phyloP scores from a whole-genome alignment of 1,139 yeast genomes.

The Magnusiomyces sp. region DNA sequence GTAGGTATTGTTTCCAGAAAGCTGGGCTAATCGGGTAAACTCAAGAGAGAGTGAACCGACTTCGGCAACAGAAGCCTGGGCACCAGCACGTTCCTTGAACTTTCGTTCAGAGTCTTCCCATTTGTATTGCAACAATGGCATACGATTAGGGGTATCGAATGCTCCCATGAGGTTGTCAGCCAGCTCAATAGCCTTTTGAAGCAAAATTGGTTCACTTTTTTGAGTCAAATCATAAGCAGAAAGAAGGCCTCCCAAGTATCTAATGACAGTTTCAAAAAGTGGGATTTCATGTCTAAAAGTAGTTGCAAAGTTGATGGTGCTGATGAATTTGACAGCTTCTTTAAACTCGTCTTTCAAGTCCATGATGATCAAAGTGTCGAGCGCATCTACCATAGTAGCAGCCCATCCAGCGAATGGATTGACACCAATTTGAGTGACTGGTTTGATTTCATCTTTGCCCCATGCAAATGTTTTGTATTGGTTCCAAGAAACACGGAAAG shows the following conservation, averaged over 20 bases:
- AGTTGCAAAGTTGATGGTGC: conserved; percentile 44
- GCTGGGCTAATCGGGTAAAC: conserved; percentile 55
- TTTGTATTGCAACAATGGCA: conserved; percentile 59
- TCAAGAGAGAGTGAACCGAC: conserved; percentile 63
- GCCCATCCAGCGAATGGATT: conserved; percentile 44
- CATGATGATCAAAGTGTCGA: conserved; percentile 63
- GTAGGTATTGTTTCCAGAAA: conserved; percentile 51
- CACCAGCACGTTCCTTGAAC: conserved; percentile 25
- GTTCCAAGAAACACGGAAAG: conserved; percentile 51
- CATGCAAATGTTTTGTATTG: conserved; percentile 52
- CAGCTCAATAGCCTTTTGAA: conserved; percentile 51
- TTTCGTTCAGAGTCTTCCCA: conserved; percentile 40
- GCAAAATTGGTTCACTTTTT: conserved; percentile 40
- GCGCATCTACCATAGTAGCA: conserved; percentile 52
- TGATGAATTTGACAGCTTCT: conserved; percentile 45
- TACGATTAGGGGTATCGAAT: conserved; percentile 58
- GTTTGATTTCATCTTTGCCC: conserved; percentile 57
- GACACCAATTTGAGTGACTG: conserved; percentile 29
- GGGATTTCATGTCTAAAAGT: conserved; percentile 42
- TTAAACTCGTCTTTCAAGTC: conserved; percentile 46
- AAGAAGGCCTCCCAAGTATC: conserved; percentile 65
- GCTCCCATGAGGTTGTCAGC: conserved; percentile 64
- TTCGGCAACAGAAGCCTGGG: conserved; percentile 49
- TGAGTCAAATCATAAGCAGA: conserved; percentile 60
- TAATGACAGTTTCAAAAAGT: conserved; percentile 62